phyloP scores from a whole-genome alignment of 1,139 yeast genomes.

The Magnusiomyces suaveolens region DNA sequence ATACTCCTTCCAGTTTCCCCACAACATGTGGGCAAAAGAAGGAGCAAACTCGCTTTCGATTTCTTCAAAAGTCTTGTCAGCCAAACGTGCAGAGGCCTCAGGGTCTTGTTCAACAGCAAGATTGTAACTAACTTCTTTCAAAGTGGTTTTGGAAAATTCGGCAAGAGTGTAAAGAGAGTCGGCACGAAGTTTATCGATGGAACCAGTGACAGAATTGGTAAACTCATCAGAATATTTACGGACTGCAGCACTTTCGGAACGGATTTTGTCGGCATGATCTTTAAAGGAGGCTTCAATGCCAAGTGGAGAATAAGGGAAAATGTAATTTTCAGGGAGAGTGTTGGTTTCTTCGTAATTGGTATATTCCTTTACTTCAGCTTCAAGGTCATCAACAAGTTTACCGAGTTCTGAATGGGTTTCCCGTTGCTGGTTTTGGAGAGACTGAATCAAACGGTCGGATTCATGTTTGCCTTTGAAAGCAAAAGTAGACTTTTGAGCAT shows the following conservation, averaged over 20 bases:
- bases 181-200: conserved; percentile 30
- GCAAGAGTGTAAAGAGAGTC: conserved; percentile 33
- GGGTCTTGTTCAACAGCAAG: conserved; percentile 18
- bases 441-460: conserved; percentile 23
- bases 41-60: conserved; percentile 2
- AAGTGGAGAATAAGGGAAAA: conserved; percentile 16
- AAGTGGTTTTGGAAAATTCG: conserved; percentile 33
- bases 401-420: conserved; percentile 10
- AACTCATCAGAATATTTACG: conserved; percentile 26
- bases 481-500: conserved; percentile 23
- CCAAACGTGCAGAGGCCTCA: conserved; percentile 15
- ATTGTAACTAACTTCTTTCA: conserved; percentile 32
- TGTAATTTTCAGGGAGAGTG: conserved; percentile 3
- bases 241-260: conserved; percentile 27
- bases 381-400: conserved; percentile 16
- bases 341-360: conserved; percentile 7
- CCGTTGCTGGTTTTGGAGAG: conserved; percentile 19
- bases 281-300: conserved; percentile 25
- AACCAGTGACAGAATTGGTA: conserved; percentile 27
- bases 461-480: conserved; percentile 21
- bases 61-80: conserved; percentile 4
- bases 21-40: conserved; percentile 33
- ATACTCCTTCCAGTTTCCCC: conserved; percentile 64
- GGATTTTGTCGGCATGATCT: conserved; percentile 24
- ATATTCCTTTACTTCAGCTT: conserved; percentile 14